Evolutionary conservation across 345 rosid genomes (phyloP), one percentile per base, ranked within the genome.

Genomic region (Syzygium grande): DNA sequence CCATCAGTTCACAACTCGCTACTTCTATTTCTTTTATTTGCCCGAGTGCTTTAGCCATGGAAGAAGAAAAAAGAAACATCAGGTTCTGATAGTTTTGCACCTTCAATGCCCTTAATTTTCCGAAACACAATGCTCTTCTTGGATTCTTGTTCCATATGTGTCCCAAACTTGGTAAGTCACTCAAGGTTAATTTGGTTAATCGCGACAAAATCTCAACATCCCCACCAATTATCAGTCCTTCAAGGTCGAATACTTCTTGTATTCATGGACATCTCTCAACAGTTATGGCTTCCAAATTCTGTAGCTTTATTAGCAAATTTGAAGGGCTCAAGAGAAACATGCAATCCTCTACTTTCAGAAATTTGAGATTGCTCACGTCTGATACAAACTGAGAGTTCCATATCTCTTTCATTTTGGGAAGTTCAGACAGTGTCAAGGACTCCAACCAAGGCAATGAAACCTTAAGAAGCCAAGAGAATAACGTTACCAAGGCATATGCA

Each of bases 1-100:
- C 58, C 77, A 90, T 89, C 19, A 84, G 4, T n/a, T 8, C 25
- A 51, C 90, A 84, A 0, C 16, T 3, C 13, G 7, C 1, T n/a
- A 90, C 3, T 4, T 1, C 41, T 19, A 88, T 30, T 38, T 25
- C 21, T 34, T 79, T 58, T 38, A 90, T 87, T 79, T 73, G 80
- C 11, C 8, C 41, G 12, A 90, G 88, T 10, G 77, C 86, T 85
- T 46, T 90, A 5, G 89, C 90, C 4, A 89, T 11, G 12, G 89
- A 86, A 19, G 86, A 85, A 52, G 91, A 86, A 65, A 90, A 86
- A 6, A 90, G 52, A 84, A 79, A 55, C 29, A 6, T 83, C 14
- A 89, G 19, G 85, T 54, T 51, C 6, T 5, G 15, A 58, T 89
- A 89, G 38, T 52, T 63, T 0, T 11, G 14, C 2, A 84, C 89